Base-by-base conservation (phyloP, 495 filamentous ascomycete species). In the Neurospora terricola region DNA sequence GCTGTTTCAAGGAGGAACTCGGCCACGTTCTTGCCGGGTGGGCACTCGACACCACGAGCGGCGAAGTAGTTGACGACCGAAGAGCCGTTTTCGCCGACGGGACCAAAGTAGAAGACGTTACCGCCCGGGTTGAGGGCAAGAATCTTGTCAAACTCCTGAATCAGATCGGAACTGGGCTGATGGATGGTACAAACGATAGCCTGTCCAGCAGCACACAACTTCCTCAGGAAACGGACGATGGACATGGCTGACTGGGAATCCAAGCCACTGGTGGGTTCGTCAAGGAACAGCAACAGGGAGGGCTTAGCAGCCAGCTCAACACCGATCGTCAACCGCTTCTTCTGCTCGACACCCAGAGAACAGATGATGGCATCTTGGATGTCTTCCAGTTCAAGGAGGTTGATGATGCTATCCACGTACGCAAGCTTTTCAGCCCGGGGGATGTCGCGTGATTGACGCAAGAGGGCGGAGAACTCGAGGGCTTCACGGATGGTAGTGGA, bases 271-370 rank as follows among this genome's bases (percentile, higher is more conserved):
- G 92, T 94, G 4, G 92, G 92, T 75, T 94, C 91, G 76, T 94
- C 92, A 38, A 94, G 81, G 79, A 94, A 94, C 73, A 94, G 87
- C 6, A 93, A 76, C 0, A 94, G 84, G 30, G 88, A 90, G 0
- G 94, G 95, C 77, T 94, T 94, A 6, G 94, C 93, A 4, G 93
- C 94, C 2, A 98, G 83, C 78, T 98, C 95, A 6, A 98, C 95
- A 71, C 92, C 94, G 72, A 98, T 97, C 2, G 94, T 97, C 4
- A 97, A 75, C 34, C 91, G 72, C 86, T 93, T 83, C 81, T 83
- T 81, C 75, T 89, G 78, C 75, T 88, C 86, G 0, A 88, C 84
- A 14, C 92, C 93, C 0, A 92, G 88, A 18, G 93, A 89, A 75
- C 91, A 91, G 54, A 97, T 91, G 70, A 97, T 87, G 14, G 94